A percentile compares a stretch with the other conserved stretches of the same genome.
These are phyloP conservation scores for Rachicladosporium sp. DNA, from an alignment of 2,329 filamentous ascomycete species.

Conservation along the genomic window DNA sequence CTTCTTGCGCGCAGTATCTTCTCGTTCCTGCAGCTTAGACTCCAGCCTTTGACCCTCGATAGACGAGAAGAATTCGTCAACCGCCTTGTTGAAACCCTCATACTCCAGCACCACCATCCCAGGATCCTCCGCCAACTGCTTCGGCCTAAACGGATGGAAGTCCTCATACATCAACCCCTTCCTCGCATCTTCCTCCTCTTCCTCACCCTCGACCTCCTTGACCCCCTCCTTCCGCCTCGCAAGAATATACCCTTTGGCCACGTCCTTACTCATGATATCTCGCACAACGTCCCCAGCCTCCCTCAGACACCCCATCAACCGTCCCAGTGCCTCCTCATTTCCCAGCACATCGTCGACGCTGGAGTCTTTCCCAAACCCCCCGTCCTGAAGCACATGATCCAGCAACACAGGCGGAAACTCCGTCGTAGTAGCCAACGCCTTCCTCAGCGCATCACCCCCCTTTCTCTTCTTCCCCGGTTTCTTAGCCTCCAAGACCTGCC, in stretches of 20 bases:
- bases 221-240: slow-evolving; percentile 43
- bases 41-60: slow-evolving; percentile 88
- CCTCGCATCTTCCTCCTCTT: slow-evolving; percentile 22
- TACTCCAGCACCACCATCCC: slow-evolving; percentile 60
- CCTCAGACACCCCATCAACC: slow-evolving; percentile 55
- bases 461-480: slow-evolving; percentile 53
- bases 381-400: slow-evolving; percentile 67
- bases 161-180: slow-evolving; percentile 66
- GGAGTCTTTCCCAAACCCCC: slow-evolving; percentile 55
- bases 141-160: slow-evolving; percentile 83
- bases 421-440: slow-evolving; percentile 70
- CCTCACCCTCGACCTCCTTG: slow-evolving; percentile 9
- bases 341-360: slow-evolving; percentile 59
- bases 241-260: slow-evolving; percentile 74
- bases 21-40: slow-evolving; percentile 67
- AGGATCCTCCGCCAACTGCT: slow-evolving; percentile 58
- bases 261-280: slow-evolving; percentile 52
- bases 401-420: slow-evolving; percentile 81
- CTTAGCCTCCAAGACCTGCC: slow-evolving; percentile 38
- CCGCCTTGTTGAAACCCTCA: slow-evolving; percentile 78
- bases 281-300: slow-evolving; percentile 59
- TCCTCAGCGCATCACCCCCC: slow-evolving; percentile 63
- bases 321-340: slow-evolving; percentile 50
- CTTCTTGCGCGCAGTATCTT: slow-evolving; percentile 69
- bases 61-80: slow-evolving; percentile 95